These are phyloP conservation scores for Turritis glabra DNA, from an alignment of 345 rosid genomes.

Conservation along the genomic window DNA sequence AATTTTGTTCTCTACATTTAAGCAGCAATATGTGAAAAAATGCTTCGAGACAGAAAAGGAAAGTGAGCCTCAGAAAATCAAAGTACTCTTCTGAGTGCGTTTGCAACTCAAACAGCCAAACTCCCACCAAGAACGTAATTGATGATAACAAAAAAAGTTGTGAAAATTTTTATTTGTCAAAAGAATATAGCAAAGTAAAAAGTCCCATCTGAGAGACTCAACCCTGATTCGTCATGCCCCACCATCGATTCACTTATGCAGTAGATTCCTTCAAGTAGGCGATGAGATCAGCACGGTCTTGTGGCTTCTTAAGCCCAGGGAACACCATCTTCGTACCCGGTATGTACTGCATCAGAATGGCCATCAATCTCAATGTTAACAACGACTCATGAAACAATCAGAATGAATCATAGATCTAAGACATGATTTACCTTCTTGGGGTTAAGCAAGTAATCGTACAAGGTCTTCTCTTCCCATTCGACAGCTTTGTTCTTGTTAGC, in stretches of 20 bases:
- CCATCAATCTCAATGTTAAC: background rate
- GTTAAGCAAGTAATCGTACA: conserved; percentile 83
- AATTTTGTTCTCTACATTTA: background rate
- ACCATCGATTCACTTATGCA: conserved; percentile 38
- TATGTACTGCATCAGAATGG: conserved; percentile 64
- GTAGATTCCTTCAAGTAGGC: conserved; percentile 87
- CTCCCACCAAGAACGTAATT: conserved; percentile 15
- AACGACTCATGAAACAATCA: background rate
- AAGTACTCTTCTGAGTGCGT: conserved; percentile 6
- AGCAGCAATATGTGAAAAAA: background rate
- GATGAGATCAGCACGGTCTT: conserved; percentile 89
- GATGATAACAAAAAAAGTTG: background rate
- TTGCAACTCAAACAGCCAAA: conserved; percentile 1
- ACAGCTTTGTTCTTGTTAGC: conserved; percentile 93
- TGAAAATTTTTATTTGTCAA: conserved; percentile 40
- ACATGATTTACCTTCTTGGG: conserved; percentile 73
- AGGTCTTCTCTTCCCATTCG: conserved; percentile 77
- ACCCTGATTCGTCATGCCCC: background rate
- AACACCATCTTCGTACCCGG: conserved; percentile 99
- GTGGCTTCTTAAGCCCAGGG: conserved; percentile 96
- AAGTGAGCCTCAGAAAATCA: conserved; percentile 8
- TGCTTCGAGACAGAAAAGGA: background rate
- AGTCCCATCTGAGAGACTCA: conserved; percentile 3
- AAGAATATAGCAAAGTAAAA: conserved; percentile 30
- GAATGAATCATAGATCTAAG: background rate